A percentile compares a stretch with the other conserved stretches of the same genome.
phyloP scores from a whole-genome alignment of 192 early-diverging fungal genomes.

The Podochytrium sp. region DNA sequence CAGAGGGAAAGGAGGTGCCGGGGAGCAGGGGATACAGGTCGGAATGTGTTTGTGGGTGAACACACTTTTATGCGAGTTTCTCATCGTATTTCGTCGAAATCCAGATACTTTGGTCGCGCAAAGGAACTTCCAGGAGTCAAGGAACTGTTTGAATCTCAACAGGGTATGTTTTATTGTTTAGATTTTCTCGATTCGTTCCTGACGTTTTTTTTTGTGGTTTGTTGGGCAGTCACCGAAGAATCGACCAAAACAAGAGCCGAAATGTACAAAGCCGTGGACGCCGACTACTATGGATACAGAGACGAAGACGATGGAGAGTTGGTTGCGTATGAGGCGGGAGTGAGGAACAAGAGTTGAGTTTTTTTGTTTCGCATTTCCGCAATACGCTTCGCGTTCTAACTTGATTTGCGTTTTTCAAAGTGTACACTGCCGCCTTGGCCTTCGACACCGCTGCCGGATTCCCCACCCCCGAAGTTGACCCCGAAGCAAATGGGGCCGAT shows the following conservation, averaged over 20 bases:
- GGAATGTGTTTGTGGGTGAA: conserved; percentile 3
- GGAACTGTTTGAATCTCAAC: conserved; percentile 80
- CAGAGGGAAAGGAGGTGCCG: conserved; percentile 86
- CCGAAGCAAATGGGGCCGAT: conserved; percentile 37
- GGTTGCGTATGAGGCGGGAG: conserved; percentile 75
- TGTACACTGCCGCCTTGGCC: neutral
- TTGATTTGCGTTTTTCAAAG: neutral
- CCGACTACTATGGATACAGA: conserved; percentile 93
- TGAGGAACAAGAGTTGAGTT: conserved; percentile 50
- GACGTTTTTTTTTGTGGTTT: neutral
- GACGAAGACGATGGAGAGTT: conserved; percentile 88
- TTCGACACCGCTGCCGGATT: conserved; percentile 21
- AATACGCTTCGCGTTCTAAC: no score
- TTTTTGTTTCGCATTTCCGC: no score
- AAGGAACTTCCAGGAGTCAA: conserved; percentile 91
- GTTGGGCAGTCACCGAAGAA: neutral
- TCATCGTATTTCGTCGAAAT: neutral
- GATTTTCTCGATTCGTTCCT: no score
- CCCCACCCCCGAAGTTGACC: conserved; percentile 39
- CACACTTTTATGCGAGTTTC: neutral
- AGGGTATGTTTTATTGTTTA: conserved; percentile 49
- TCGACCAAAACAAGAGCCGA: conserved; percentile 67
- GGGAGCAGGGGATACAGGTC: conserved; percentile 91
- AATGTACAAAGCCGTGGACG: conserved; percentile 80
- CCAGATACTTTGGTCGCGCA: conserved; percentile 92